phyloP scores from a whole-genome alignment of 108 stramenopile species.

The Fistulifera solaris region DNA sequence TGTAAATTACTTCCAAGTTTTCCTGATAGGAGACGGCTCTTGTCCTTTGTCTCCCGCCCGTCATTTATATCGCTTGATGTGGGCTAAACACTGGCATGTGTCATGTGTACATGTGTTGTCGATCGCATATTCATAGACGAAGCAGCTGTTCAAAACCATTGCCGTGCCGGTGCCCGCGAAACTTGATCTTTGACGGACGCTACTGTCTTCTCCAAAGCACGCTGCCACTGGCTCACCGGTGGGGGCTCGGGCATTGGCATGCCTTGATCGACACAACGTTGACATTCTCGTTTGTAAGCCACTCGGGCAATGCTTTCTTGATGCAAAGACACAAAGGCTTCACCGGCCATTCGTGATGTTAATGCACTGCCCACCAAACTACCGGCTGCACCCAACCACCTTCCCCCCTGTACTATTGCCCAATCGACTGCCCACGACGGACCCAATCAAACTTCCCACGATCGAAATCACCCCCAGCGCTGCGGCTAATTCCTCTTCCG shows the following conservation, averaged over 20 bases:
- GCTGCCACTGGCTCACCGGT: neutral
- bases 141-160: no score
- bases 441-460: slow-evolving; percentile 46
- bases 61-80: no score
- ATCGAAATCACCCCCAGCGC: slow-evolving; percentile 46
- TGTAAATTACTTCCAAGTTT: no score
- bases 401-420: slow-evolving; percentile 9
- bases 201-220: no score
- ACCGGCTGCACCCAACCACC: slow-evolving; percentile 39
- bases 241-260: slow-evolving; percentile 42
- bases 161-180: no score
- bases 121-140: no score
- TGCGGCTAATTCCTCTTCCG: slow-evolving; percentile 51
- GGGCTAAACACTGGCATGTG: no score
- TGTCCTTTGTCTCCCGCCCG: no score
- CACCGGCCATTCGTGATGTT: slow-evolving; percentile 42
- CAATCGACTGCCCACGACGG: slow-evolving; percentile 32
- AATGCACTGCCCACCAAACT: slow-evolving; percentile 46
- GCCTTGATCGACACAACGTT: slow-evolving; percentile 36
- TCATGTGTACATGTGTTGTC: no score
- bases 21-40: no score
- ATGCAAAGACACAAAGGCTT: slow-evolving; percentile 37
- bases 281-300: slow-evolving; percentile 36
- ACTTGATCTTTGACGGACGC: no score
- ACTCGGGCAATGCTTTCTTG: slow-evolving; percentile 44